Evolutionary conservation across 306 rosid species (phyloP).

Genomic region (Quercus agrifolia): DNA sequence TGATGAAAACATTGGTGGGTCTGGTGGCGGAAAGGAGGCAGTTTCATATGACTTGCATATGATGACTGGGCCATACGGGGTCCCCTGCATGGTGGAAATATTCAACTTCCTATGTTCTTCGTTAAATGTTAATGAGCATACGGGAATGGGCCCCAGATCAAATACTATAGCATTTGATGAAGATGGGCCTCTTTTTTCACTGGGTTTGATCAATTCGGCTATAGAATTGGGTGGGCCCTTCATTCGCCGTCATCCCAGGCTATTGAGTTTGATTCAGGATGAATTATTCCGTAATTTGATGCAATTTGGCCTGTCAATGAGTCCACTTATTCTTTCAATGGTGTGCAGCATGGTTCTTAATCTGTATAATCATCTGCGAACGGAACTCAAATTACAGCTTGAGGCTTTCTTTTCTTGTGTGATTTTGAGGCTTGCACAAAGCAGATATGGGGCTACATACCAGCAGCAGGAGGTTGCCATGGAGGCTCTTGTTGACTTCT

Average conservation of each 20-base stretch:
- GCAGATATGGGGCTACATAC: slow-evolving; percentile 82
- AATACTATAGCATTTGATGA: slow-evolving; percentile 85
- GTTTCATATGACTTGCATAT: slow-evolving; percentile 68
- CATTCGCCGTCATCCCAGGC: slow-evolving; percentile 73
- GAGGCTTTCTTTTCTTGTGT: slow-evolving; percentile 93
- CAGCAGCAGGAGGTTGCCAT: slow-evolving; percentile 95
- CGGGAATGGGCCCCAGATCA: slow-evolving; percentile 68
- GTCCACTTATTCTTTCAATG: slow-evolving; percentile 83
- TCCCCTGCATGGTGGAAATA: slow-evolving; percentile 98
- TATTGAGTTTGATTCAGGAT: slow-evolving; percentile 77
- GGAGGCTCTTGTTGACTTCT: slow-evolving; percentile 94
- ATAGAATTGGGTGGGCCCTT: slow-evolving; percentile 93
- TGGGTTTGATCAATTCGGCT: slow-evolving; percentile 82
- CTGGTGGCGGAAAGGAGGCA: slow-evolving; percentile 53
- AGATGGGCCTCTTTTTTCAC: slow-evolving; percentile 91
- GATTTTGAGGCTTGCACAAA: slow-evolving; percentile 82
- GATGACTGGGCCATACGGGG: slow-evolving; percentile 94
- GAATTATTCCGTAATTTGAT: slow-evolving; percentile 78
- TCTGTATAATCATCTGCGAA: slow-evolving; percentile 72
- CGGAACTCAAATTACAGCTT: slow-evolving; percentile 77
- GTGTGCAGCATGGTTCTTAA: slow-evolving; percentile 81
- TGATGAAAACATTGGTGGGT: slow-evolving; percentile 52
- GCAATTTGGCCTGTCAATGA: slow-evolving; percentile 84
- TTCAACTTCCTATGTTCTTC: slow-evolving; percentile 85
- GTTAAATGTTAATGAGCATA: slow-evolving; percentile 75